Evolutionary conservation across 2,329 filamentous ascomycete genomes (phyloP).

Genomic region (Cladosporium sp.): DNA sequence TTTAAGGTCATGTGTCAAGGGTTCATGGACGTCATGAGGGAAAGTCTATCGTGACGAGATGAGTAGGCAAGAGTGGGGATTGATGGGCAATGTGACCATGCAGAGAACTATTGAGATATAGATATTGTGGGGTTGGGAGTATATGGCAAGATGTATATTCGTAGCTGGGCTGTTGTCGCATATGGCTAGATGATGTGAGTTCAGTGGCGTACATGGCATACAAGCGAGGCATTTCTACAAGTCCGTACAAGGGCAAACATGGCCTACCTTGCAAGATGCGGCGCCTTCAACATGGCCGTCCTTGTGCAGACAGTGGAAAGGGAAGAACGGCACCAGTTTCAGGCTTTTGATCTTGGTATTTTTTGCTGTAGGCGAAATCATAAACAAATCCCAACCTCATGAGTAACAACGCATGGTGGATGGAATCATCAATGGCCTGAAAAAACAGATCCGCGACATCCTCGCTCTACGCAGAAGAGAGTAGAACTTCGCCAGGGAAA

Average conservation of each 20-base stretch:
- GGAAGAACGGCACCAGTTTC: constrained; percentile 9
- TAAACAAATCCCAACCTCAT: constrained; percentile 10
- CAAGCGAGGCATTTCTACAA: not conserved
- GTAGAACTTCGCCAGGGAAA: constrained; percentile 5
- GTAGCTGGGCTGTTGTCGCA: not conserved
- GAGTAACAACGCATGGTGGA: constrained; percentile 8
- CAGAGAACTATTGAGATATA: too few species aligned
- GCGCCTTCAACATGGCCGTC: not conserved
- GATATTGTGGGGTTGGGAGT: too few species aligned
- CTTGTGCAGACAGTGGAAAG: not conserved
- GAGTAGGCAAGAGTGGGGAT: too few species aligned
- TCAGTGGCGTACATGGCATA: too few species aligned
- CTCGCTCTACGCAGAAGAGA: not conserved
- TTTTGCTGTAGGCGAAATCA: constrained; percentile 6
- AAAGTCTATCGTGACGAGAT: not conserved
- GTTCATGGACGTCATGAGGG: not conserved
- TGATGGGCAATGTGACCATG: too few species aligned
- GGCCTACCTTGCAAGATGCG: not conserved
- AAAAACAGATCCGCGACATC: constrained; percentile 8
- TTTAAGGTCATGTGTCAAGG: too few species aligned
- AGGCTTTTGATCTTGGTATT: constrained; percentile 9
- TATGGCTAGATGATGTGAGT: too few species aligned
- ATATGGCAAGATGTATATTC: not conserved
- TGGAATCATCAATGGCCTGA: constrained; percentile 12
- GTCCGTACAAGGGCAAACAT: too few species aligned